Base-by-base conservation (phyloP, 164 flowering plant species). In the Buxus sempervirens region DNA sequence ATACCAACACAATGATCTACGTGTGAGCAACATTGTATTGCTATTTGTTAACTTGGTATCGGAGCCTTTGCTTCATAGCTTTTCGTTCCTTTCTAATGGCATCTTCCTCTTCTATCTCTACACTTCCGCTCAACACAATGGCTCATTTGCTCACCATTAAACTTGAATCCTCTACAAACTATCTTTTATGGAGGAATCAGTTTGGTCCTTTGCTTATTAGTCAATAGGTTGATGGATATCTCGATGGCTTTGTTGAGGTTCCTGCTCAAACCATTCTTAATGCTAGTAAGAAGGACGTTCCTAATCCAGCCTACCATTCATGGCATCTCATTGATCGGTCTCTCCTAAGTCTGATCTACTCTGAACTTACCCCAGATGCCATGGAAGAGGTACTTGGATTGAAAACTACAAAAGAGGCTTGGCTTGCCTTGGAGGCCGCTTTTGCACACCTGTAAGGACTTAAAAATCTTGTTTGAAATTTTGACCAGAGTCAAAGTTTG, bases 181-280 rank as follows among this genome's bases (percentile, higher is more conserved):
- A 49, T 13, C 54, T 58, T 25, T 58, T 58, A 38, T 58, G 41
- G 62, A 58, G 36, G 27, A 58, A 24, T 58, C 38, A 58, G 38
- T 58, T 58, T 58, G 62, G 25, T 58, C 62, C 32, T 24, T 20
- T 58, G 41, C 27, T 58, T 25, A 20, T 38, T 26, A 58, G 62
- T 58, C 62, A 58, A 58, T 0, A 58, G 32, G 19, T 58, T 24
- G 25, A 25, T 58, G 62, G 38, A 6, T 58, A 58, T 58, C 27
- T 58, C 0, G 62, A 58, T 5, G 62, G 62, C 0, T 25, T 36
- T 19, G 27, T 58, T 38, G 5, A 0, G 62, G 62, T 21, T 58
- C 62, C 41, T 26, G 21, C 26, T 21, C 15, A 2, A 36, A 58
- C 38, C 19, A n/a, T 58, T 58, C 10, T 19, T 58, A 15, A 6